Evolutionary conservation across 1,284 basidiomycete species (phyloP).

Genomic region (Ganoderma resinaceum): DNA sequence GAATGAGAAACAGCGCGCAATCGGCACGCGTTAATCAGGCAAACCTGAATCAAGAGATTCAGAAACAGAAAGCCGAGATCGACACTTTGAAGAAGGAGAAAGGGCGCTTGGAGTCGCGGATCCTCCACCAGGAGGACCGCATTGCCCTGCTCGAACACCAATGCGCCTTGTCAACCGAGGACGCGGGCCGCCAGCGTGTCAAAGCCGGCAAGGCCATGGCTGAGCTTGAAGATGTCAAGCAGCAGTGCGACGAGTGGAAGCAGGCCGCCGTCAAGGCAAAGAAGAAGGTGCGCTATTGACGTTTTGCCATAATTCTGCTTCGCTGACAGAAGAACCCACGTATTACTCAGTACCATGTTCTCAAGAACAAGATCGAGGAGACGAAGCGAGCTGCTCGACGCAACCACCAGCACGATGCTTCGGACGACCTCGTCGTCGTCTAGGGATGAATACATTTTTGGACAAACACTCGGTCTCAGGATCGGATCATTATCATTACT

Average conservation of each 20-base stretch:
- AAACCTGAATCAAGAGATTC: not conserved
- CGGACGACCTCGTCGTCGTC: constrained; percentile 26
- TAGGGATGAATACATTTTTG: not conserved
- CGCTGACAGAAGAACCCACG: not conserved
- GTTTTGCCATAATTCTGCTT: not conserved
- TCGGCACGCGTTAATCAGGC: constrained; percentile 3
- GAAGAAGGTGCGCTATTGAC: constrained; percentile 24
- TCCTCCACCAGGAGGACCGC: constrained; percentile 11
- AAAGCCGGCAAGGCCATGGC: constrained; percentile 6
- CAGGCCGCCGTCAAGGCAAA: constrained; percentile 20
- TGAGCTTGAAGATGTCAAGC: constrained; percentile 3
- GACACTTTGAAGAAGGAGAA: constrained; percentile 16
- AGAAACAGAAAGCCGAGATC: constrained; percentile 10
- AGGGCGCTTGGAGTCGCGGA: not conserved
- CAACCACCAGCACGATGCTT: constrained; percentile 1
- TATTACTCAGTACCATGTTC: constrained; percentile 22
- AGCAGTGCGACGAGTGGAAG: constrained; percentile 23
- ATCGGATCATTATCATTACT: not conserved
- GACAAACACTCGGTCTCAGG: not conserved
- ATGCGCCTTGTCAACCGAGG: constrained; percentile 17
- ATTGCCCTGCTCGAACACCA: constrained; percentile 18
- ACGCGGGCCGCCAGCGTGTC: constrained; percentile 15
- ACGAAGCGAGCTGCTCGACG: constrained; percentile 16
- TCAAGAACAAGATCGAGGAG: constrained; percentile 22
- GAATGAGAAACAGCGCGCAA: constrained; percentile 9